phyloP scores from a whole-genome alignment of 2,329 filamentous ascomycete genomes.

The Pezicula rhizophila region DNA sequence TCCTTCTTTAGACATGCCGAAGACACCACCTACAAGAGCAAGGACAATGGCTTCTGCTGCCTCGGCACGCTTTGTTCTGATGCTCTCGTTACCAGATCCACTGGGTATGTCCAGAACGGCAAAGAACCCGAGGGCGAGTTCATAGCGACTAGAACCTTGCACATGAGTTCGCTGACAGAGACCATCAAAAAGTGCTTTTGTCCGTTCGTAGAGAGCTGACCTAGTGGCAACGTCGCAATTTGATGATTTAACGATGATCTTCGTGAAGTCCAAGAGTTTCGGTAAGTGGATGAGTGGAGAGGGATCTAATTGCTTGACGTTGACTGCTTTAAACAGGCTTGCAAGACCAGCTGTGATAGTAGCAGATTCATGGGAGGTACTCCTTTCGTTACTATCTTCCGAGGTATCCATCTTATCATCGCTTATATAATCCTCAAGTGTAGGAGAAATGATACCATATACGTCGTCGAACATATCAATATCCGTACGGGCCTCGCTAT shows the following conservation, averaged over 20 bases:
- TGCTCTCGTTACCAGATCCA: conserved; percentile 24
- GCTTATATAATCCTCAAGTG: conserved; percentile 52
- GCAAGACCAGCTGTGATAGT: conserved; percentile 25
- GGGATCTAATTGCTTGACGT: conserved; percentile 17
- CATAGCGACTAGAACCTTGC: conserved; percentile 13
- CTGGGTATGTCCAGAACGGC: conserved; percentile 22
- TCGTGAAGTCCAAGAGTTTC: conserved; percentile 18
- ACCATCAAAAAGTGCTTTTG: conserved; percentile 23
- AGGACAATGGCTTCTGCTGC: conserved; percentile 24
- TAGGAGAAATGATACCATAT: conserved; percentile 53
- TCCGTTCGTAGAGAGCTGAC: conserved; percentile 24
- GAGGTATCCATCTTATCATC: conserved; percentile 60
- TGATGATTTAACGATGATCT: conserved; percentile 17
- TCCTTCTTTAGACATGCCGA: conserved; percentile 20
- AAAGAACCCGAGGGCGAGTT: conserved; percentile 19
- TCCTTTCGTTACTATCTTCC: conserved; percentile 20
- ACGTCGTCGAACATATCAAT: conserved; percentile 65
- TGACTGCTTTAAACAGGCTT: conserved; percentile 26
- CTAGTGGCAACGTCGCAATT: conserved; percentile 24
- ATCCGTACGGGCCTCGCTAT: conserved; percentile 62
- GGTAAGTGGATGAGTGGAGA: conserved; percentile 21
- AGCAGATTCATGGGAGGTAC: conserved; percentile 19
- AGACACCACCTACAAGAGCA: conserved; percentile 19
- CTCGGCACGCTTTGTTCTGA: conserved; percentile 26
- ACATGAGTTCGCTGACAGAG: conserved; percentile 18